Evolutionary conservation across 2,329 filamentous ascomycete genomes (phyloP), one percentile per base, ranked within the genome.

Genomic region (Plenodomus lindquistii): DNA sequence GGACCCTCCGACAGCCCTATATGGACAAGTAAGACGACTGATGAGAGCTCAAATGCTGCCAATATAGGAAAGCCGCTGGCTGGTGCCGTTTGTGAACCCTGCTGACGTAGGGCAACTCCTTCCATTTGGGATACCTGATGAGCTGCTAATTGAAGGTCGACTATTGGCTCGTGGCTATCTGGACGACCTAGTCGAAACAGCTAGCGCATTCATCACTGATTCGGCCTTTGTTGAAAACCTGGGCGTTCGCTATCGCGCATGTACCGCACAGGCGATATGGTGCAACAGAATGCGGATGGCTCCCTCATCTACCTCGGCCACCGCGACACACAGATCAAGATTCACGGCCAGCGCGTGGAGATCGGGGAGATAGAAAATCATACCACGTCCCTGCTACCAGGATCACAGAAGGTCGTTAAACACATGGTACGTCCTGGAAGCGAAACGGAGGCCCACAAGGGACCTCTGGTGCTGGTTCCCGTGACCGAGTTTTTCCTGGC

Each of bases 241-340:
- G 9, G n/a, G 9, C 9, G 27, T 31, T 9, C 9, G 27, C 27
- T 9, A 31, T n/a, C 9, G n/a, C 9, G 27, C n/a, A 31, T 31
- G 27, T 41, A 96, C 69, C 81, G 88, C 22, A 96, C 91, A 0
- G 90, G 91, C 1, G 91, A 96, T 70, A 89, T 87, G 63, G 91
- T 87, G 2, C 79, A 82, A 16, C 79, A 94, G 42, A 79, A 81
- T 1, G 61, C 77, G 0, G 88, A 93, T 64, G 88, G 88, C 0
- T 86, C 85, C 0, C 75, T 96, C 7, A 69, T 88, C 3, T 88
- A 93, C 37, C 71, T 83, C 9, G 88, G 89, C n/a, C 80, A 89
- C 20, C 76, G 85, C 19, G 90, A 93, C 58, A 86, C 86, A 50
- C 88, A 93, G 67, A 77, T 92, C 52, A 94, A 93, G 66, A 77